Evolutionary conservation across 2,329 filamentous ascomycete genomes (phyloP).

Genomic region (Cercospora sesami): DNA sequence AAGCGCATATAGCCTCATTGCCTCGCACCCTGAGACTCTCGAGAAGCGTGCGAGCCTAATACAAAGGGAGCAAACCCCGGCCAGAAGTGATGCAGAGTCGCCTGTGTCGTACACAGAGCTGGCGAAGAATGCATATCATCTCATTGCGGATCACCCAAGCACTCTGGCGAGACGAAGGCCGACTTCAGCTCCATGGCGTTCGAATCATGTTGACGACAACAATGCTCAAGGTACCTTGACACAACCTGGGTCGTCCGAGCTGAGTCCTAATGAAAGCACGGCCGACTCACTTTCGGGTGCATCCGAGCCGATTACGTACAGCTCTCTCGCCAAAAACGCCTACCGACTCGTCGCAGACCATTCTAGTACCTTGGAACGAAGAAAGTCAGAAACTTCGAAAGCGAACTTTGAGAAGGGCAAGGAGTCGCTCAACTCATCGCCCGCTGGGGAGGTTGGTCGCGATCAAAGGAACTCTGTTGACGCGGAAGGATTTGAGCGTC

Average conservation of each 20-base stretch:
- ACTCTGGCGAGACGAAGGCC: not conserved
- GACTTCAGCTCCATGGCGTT: not conserved
- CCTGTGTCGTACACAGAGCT: constrained; percentile 1
- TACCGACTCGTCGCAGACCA: constrained; percentile 2
- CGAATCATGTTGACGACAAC: not conserved
- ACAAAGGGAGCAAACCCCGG: not conserved
- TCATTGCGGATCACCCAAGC: constrained; percentile 8
- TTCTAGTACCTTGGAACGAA: not conserved
- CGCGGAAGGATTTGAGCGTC: not conserved
- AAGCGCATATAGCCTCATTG: constrained; percentile 6
- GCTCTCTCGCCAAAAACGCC: not conserved
- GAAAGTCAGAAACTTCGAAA: not conserved
- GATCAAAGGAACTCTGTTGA: not conserved
- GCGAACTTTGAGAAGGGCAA: not conserved
- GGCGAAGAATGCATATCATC: constrained; percentile 13
- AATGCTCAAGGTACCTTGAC: not conserved
- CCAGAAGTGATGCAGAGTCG: not conserved
- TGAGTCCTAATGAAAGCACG: not conserved
- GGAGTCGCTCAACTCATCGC: not conserved
- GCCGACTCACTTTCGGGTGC: too few relatives aligned
- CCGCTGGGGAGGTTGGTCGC: not conserved
- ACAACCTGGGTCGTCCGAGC: not conserved
- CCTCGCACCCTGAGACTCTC: not conserved
- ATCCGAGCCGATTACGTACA: not conserved
- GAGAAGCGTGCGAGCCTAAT: not conserved